Evolutionary conservation across 78 protist genomes (phyloP).

Genomic region (Dictyostelium firmibasis): DNA sequence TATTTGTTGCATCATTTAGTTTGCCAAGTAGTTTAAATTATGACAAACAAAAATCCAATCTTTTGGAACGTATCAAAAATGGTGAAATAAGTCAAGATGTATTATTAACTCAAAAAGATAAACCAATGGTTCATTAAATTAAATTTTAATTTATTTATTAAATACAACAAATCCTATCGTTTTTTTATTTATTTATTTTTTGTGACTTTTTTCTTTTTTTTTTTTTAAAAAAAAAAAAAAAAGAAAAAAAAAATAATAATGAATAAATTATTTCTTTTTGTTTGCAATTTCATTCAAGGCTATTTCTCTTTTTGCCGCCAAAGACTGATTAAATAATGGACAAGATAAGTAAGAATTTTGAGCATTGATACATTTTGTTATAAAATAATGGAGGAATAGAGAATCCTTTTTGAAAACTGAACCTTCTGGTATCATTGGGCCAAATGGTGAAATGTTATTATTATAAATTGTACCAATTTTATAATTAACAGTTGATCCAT

Average conservation of each 20-base stretch:
- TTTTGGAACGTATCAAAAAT: not conserved
- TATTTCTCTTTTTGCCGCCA: not conserved
- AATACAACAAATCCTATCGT: too few relatives aligned
- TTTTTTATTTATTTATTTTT: too few relatives aligned
- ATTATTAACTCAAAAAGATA: not conserved
- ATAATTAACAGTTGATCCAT: conserved; percentile 10
- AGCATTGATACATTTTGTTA: conserved; percentile 29
- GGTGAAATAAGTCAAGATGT: not conserved
- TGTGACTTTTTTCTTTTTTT: too few relatives aligned
- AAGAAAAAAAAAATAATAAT: too few relatives aligned
- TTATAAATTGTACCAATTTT: conserved; percentile 9
- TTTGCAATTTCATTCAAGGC: not conserved
- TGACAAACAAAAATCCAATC: not conserved
- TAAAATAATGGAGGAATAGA: not conserved
- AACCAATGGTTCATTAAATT: not conserved
- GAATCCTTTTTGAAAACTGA: conserved; percentile 16
- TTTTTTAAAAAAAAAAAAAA: too few relatives aligned
- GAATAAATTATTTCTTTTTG: not conserved
- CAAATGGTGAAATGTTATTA: conserved; percentile 27
- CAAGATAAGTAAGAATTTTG: conserved; percentile 19
- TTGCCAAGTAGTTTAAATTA: conserved; percentile 14
- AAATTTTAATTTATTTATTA: too few relatives aligned
- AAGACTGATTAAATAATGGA: not conserved
- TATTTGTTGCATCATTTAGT: not conserved
- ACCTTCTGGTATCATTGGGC: conserved; percentile 26